Percentiles rank a stretch among this genome's conserved stretches.
Evolutionary conservation across 306 rosid genomes (phyloP).

Genomic region (Inga oerstediana): DNA sequence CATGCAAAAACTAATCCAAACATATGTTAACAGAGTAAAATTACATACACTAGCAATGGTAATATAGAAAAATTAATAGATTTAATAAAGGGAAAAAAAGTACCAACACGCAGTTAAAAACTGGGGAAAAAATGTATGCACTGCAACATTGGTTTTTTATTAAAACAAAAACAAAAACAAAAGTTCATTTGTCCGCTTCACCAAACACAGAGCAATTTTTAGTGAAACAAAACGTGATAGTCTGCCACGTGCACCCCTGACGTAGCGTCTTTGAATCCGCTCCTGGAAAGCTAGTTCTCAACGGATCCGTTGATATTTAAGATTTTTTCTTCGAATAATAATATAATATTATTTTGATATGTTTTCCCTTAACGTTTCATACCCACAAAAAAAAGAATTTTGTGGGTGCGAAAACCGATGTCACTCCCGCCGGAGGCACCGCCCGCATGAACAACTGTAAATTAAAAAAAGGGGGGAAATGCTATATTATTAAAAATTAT

Average conservation of each 20-base stretch:
- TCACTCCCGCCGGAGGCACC: slow-evolving; percentile 42
- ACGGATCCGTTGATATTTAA: slow-evolving; percentile 13
- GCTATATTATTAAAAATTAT: too few species aligned
- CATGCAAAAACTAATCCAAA: too few species aligned
- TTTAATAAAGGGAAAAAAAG: too few species aligned
- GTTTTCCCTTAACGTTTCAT: not conserved
- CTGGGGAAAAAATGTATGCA: too few species aligned
- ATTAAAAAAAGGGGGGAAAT: not conserved
- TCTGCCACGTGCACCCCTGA: slow-evolving; percentile 8
- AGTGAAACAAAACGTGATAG: not conserved
- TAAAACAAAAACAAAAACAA: too few species aligned
- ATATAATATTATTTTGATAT: not conserved
- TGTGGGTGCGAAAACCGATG: slow-evolving; percentile 25
- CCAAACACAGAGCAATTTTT: not conserved
- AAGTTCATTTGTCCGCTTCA: not conserved
- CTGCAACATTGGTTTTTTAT: too few species aligned
- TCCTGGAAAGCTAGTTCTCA: not conserved
- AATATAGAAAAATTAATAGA: too few species aligned
- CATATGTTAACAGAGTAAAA: too few species aligned
- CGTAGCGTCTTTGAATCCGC: not conserved
- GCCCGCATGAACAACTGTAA: slow-evolving; percentile 35
- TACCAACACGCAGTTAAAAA: too few species aligned
- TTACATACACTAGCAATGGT: too few species aligned
- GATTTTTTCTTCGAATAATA: not conserved
- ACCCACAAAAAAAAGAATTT: not conserved